phyloP scores from a whole-genome alignment of 306 rosid species.

The Vigna unguiculata region DNA sequence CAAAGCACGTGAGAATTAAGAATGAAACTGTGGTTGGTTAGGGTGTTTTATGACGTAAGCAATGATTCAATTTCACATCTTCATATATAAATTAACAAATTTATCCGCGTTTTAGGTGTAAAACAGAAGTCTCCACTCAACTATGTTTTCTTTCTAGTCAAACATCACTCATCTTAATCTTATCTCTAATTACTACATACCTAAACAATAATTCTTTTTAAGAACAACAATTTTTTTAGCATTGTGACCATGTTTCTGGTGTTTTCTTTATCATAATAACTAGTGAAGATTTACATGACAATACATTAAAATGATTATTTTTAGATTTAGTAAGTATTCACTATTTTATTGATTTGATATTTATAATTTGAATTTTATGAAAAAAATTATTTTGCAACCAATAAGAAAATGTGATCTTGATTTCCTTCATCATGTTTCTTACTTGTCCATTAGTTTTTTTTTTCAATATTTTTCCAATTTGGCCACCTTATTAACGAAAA shows the following conservation, averaged over 20 bases:
- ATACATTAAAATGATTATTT: too few relatives aligned
- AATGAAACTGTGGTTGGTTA: not conserved
- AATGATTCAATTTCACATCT: conserved; percentile 43
- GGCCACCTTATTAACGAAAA: too few relatives aligned
- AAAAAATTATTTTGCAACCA: too few relatives aligned
- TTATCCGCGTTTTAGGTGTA: conserved; percentile 37
- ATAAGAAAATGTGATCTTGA: too few relatives aligned
- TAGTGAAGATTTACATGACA: not conserved
- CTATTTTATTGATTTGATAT: too few relatives aligned
- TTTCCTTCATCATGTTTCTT: too few relatives aligned
- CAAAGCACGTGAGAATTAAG: conserved; percentile 21
- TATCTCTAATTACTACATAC: conserved; percentile 24
- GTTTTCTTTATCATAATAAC: not conserved
- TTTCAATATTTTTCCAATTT: too few relatives aligned
- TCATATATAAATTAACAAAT: conserved; percentile 19
- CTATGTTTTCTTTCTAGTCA: conserved; percentile 41
- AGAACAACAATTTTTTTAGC: not conserved
- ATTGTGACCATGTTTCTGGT: not conserved
- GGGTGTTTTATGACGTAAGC: conserved; percentile 48
- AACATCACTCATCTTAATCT: conserved; percentile 42
- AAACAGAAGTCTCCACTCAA: not conserved
- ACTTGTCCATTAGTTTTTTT: too few relatives aligned
- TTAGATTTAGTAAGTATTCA: too few relatives aligned
- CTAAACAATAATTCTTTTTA: not conserved
- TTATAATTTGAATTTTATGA: too few relatives aligned